Evolutionary conservation across 164 flowering plant genomes (phyloP).

Genomic region (Tinospora cordifolia): DNA sequence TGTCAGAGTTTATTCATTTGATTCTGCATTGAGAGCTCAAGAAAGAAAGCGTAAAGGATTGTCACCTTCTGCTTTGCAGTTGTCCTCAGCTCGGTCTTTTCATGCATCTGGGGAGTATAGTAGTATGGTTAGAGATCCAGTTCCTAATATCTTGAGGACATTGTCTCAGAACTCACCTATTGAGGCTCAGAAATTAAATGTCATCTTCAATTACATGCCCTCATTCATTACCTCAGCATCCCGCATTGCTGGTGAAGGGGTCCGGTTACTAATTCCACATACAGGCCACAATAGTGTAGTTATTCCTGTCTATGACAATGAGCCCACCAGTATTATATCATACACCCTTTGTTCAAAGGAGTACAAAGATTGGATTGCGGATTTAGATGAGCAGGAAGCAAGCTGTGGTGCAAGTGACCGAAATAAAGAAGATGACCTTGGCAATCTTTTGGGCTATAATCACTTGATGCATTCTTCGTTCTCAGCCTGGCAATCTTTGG

Average conservation of each 20-base stretch:
- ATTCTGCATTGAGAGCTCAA: slow-evolving; percentile 69
- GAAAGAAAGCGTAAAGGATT: slow-evolving; percentile 47
- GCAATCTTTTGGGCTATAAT: slow-evolving; percentile 11
- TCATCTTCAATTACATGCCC: slow-evolving; percentile 34
- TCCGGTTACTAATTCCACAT: slow-evolving; percentile 54
- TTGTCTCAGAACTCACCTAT: slow-evolving; percentile 38
- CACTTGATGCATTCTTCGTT: slow-evolving; percentile 26
- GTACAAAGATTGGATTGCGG: slow-evolving; percentile 54
- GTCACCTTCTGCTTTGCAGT: slow-evolving; percentile 46
- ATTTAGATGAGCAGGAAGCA: slow-evolving; percentile 32
- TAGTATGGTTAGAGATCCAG: slow-evolving; percentile 66
- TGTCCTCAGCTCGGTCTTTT: slow-evolving; percentile 63
- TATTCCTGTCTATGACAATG: slow-evolving; percentile 84
- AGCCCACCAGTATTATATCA: slow-evolving; percentile 83
- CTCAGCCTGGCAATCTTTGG: slow-evolving; percentile 56
- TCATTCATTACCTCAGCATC: slow-evolving; percentile 48
- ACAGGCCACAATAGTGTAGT: slow-evolving; percentile 42
- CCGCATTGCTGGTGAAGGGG: slow-evolving; percentile 54
- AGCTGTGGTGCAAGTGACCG: slow-evolving; percentile 24
- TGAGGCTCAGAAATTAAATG: slow-evolving; percentile 45
- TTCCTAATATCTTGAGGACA: slow-evolving; percentile 38
- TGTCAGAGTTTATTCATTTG: slow-evolving; percentile 77
- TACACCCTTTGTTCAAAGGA: slow-evolving; percentile 83
- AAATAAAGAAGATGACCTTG: slow-evolving; percentile 22
- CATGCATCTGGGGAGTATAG: slow-evolving; percentile 80